These are phyloP conservation scores for Microbotryum violaceum DNA, from an alignment of 1,284 basidiomycete species.

Conservation along the genomic window DNA sequence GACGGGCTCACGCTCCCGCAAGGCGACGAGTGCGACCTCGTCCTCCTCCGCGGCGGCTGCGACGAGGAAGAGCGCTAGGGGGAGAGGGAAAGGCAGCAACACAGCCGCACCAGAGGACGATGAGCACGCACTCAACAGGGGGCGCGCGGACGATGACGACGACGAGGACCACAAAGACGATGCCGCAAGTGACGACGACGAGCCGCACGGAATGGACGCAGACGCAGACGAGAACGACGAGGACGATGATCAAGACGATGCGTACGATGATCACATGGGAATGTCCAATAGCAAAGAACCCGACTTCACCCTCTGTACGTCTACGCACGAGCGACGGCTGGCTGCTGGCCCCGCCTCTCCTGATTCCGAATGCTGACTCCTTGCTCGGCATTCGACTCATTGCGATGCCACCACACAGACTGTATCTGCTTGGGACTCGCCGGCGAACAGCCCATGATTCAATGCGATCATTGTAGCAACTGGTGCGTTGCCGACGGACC, in stretches of 20 bases:
- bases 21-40: too few relatives aligned
- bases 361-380: background rate
- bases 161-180: too few relatives aligned
- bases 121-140: too few relatives aligned
- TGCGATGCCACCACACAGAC: slow-evolving; percentile 8
- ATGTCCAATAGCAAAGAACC: slow-evolving; percentile 6
- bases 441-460: slow-evolving; percentile 66
- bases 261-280: background rate
- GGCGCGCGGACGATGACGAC: too few relatives aligned
- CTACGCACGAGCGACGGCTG: too few relatives aligned
- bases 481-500: slow-evolving; percentile 51
- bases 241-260: background rate
- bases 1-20: too few relatives aligned
- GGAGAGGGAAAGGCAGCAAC: too few relatives aligned
- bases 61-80: too few relatives aligned
- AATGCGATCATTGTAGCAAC: slow-evolving; percentile 60
- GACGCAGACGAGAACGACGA: slow-evolving; percentile 8
- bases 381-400: background rate
- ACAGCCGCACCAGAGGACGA: too few relatives aligned
- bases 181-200: background rate
- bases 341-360: fast-evolving
- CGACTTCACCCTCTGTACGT: slow-evolving; percentile 30
- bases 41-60: too few relatives aligned
- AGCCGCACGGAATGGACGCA: background rate
- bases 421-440: slow-evolving; percentile 45